A percentile compares a stretch with the other conserved stretches of the same genome.
phyloP scores from a whole-genome alignment of 2,329 filamentous ascomycete genomes.

The Xylariaceae sp. region DNA sequence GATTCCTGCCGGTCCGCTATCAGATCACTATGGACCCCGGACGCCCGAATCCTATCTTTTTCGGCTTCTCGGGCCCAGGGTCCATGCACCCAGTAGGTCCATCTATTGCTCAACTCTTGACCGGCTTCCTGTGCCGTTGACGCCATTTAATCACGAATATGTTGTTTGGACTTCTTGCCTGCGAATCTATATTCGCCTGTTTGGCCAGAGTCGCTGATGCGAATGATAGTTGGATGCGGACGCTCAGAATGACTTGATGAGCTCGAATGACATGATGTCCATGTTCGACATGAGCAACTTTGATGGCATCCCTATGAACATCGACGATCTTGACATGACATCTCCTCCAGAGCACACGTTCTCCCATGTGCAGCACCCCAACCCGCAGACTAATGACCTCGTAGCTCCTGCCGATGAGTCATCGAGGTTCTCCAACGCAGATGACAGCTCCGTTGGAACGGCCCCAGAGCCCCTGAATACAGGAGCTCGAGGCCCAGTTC shows the following conservation, averaged over 20 bases:
- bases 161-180: background rate
- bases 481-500: slow-evolving; percentile 29
- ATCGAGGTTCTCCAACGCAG: slow-evolving; percentile 22
- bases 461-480: slow-evolving; percentile 28
- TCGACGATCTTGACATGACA: slow-evolving; percentile 28
- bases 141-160: background rate
- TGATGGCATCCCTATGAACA: slow-evolving; percentile 27
- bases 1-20: slow-evolving; percentile 15
- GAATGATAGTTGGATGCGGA: slow-evolving; percentile 25
- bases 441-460: slow-evolving; percentile 23
- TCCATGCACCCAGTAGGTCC: slow-evolving; percentile 29
- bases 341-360: slow-evolving; percentile 23
- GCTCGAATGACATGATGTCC: slow-evolving; percentile 27
- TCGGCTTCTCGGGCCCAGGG: slow-evolving; percentile 33
- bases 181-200: background rate
- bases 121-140: background rate
- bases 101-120: background rate
- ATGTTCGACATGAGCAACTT: slow-evolving; percentile 30
- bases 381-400: slow-evolving; percentile 18
- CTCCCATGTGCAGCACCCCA: slow-evolving; percentile 17
- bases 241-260: slow-evolving; percentile 28
- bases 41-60: slow-evolving; percentile 35
- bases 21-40: slow-evolving; percentile 27
- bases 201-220: slow-evolving; percentile 3
- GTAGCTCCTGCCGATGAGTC: slow-evolving; percentile 21